Base-by-base conservation (phyloP, 345 rosid genomes). In the Dipteronia sinensis region DNA sequence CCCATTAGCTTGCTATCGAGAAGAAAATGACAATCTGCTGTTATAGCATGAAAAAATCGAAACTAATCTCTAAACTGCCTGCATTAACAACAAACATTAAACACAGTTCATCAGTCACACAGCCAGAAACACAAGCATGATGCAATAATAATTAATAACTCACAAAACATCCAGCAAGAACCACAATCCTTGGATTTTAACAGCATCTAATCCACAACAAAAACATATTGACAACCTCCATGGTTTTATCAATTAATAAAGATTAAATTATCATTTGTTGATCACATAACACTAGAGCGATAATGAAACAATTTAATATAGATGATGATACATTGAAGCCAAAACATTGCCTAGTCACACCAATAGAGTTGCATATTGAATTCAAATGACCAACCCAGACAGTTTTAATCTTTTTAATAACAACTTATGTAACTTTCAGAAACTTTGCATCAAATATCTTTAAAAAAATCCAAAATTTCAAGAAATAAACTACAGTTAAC, bases 1-100 rank as follows among this genome's bases (percentile, higher is more conserved):
- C 99, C 99, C 98, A 96, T 96, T 77, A 77, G 38, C 77, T 1
- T 29, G 61, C 61, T 62, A 65, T 17, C 61, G 17, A 72, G 72
- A 76, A 68, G 76, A 73, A 53, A 73, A 22, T 53, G 38, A 15
- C 22, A 64, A 73, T 46, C 46, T 68, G 27, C 42, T 63, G 27
- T 65, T 77, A 80, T 27, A 23, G n/a, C 74, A 73, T 58, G 61
- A 81, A 76, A 49, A 64, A 76, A 55, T 72, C n/a, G 74, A 66
- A 73, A 16, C 47, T 67, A 69, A 19, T 58, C 40, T 9, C 65
- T 53, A 76, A 66, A 74, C 46, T 59, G 65, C 76, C 87, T 76
- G 79, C 75, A 66, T 55, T n/a, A 74, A 67, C 62, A 23, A 66
- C 65, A 68, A 34, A 76, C 67, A 68, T 74, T 22, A 69, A 34